Conservation (phyloP, 2,329 filamentous ascomycete species). For the Parascedosporium putredinis region DNA sequence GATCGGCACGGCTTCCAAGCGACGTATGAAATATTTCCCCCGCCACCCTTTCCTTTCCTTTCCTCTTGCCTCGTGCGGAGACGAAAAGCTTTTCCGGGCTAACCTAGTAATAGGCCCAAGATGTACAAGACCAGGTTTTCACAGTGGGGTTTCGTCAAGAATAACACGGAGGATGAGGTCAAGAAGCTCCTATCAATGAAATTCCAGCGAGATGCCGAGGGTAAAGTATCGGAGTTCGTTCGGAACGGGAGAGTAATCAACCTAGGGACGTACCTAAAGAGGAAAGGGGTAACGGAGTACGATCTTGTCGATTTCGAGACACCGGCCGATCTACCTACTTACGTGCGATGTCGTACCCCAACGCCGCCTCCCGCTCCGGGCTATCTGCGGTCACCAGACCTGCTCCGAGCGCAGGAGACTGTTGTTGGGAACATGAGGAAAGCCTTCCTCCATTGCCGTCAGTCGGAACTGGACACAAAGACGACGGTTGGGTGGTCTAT, state of each 20-base stretch:
- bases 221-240: constrained; percentile 41
- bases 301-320: constrained; percentile 37
- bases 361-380: constrained; percentile 31
- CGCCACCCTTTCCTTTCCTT: neutral
- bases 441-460: constrained; percentile 33
- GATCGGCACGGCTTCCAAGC: constrained; percentile 37
- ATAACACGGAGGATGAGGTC: constrained; percentile 43
- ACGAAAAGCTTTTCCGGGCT: too few species aligned
- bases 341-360: constrained; percentile 33
- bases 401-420: constrained; percentile 32
- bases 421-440: constrained; percentile 33
- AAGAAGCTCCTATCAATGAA: constrained; percentile 40
- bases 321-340: constrained; percentile 29
- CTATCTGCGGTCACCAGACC: constrained; percentile 30
- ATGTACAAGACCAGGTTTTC: constrained; percentile 48
- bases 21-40: constrained; percentile 26
- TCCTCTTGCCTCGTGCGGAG: neutral
- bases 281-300: constrained; percentile 42
- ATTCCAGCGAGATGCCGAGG: constrained; percentile 40
- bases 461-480: constrained; percentile 28
- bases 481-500: constrained; percentile 28
- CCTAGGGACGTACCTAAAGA: constrained; percentile 39
- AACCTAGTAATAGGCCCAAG: constrained; percentile 29
- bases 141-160: constrained; percentile 45
- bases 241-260: constrained; percentile 42